phyloP scores from a whole-genome alignment of 73 alveolate species.

The Chromera velia region DNA sequence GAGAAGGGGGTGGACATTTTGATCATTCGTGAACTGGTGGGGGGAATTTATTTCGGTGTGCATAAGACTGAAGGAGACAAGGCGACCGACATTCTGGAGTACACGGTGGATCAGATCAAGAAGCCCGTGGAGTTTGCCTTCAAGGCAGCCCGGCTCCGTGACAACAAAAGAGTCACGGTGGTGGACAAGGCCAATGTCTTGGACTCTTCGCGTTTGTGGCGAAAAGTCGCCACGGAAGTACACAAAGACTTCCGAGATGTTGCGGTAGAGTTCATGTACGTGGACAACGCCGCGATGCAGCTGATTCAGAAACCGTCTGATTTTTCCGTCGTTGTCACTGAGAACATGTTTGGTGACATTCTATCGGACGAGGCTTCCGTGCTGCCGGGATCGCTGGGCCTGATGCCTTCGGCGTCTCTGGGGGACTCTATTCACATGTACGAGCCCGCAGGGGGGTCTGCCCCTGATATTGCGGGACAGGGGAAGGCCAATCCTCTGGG shows the following conservation, averaged over 20 bases:
- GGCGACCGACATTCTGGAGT: slow-evolving; percentile 41
- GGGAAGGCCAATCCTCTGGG: slow-evolving; percentile 41
- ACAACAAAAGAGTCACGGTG: slow-evolving; percentile 40
- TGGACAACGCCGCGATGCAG: slow-evolving; percentile 48
- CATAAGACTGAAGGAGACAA: slow-evolving; percentile 18
- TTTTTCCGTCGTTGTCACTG: slow-evolving; percentile 30
- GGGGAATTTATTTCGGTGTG: slow-evolving; percentile 33
- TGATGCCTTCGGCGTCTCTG: slow-evolving; percentile 45
- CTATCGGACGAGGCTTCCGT: slow-evolving; percentile 40
- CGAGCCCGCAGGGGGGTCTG: slow-evolving; percentile 22
- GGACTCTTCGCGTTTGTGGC: slow-evolving; percentile 44
- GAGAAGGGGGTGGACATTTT: slow-evolving; percentile 42
- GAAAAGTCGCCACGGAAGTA: slow-evolving; percentile 41
- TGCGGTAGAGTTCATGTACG: slow-evolving; percentile 44
- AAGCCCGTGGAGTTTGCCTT: slow-evolving; percentile 41
- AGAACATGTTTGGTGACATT: slow-evolving; percentile 49
- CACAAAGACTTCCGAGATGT: slow-evolving; percentile 32
- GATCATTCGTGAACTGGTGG: slow-evolving; percentile 40
- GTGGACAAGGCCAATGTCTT: slow-evolving; percentile 48
- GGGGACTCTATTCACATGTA: slow-evolving; percentile 45
- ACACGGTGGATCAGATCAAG: slow-evolving; percentile 32
- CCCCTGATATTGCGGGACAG: neutral
- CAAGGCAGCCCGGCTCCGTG: slow-evolving; percentile 33
- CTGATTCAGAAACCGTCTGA: slow-evolving; percentile 39
- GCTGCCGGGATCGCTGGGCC: slow-evolving; percentile 42